Evolutionary conservation across 139 green algal species (phyloP), one percentile per base, ranked within the genome.

Genomic region (Picochlorum sp.): DNA sequence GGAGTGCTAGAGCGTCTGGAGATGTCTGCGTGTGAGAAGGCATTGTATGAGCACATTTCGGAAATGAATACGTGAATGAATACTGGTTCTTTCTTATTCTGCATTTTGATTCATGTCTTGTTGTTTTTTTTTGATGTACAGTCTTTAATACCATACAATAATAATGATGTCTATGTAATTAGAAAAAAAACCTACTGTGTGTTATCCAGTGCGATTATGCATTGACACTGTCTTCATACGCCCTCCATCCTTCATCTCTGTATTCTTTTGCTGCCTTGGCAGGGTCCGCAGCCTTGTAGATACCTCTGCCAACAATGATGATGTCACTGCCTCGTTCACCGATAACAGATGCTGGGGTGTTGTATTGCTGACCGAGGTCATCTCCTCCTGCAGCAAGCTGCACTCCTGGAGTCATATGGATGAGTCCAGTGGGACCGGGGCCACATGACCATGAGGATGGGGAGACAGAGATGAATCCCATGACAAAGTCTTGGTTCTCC

Each of bases 381-480:
- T 99, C 94, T 7, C 90, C 85, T 7, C 92, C 92, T 15, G 68
- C 76, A 1, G 77, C 70, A 66, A 99, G 70, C 82, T 97, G 89
- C 56, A 99, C 90, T 4, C 94, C 94, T 2, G 94, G 94, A 4
- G 94, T 99, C 94, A 99, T 98, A 76, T 98, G 91, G 16, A 98
- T 85, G 24, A 98, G 74, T 24, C 87, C 89, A 41, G 86, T 83
- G 13, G 74, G 66, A 8, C 60, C 62, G 15, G 75, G 77, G 0
- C 78, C 79, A 45, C 57, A 58, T 13, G 71, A 66, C 94, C 94
- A 99, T 10, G 60, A 62, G 15, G 83, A 77, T 3, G 94, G 94
- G 14, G 86, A 88, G 50, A 88, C 76, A 0, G 83, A 95, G 67
- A 99, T 99, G 85, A 95, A 99, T 41, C 94, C 94, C 79, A 98